Evolutionary conservation across 2,329 filamentous ascomycete species (phyloP), one percentile per base, ranked within the genome.

Genomic region (Chrysoporthe deuterocubensis): DNA sequence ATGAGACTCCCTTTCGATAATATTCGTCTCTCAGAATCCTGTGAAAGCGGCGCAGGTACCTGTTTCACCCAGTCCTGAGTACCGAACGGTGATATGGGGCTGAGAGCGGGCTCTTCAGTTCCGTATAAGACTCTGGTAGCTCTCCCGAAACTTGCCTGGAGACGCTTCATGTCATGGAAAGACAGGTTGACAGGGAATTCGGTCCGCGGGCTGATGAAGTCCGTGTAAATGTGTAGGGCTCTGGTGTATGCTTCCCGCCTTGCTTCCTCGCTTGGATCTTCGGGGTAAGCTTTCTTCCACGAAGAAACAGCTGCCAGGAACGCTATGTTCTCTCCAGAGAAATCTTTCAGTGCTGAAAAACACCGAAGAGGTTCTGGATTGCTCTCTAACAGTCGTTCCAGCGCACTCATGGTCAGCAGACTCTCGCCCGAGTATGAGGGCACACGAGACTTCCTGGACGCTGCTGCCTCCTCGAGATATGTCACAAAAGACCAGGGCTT

Each of bases 241-340:
- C 81, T 78, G 70, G 85, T 85, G 77, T 87, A 92, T 16, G 83
- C 80, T 66, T 85, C 81, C 44, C 84, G 84, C 6, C 78, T 79
- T 34, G 77, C 77, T 16, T 77, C 78, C 63, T 74, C 73, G 1
- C 72, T 72, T 14, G 50, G 50, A 4, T 71, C 62, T 50, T 73
- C 65, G 61, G 75, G 46, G 56, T 69, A 70, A 44, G 71, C 73
- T 64, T 73, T 71, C 74, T 86, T 88, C 86, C 87, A 91, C 67
- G 84, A 81, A 2, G 82, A 79, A 9, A 90, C 84, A 52, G 82
- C 80, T 9, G 83, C 85, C 5, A 92, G 77, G 75, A 92, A 92
- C 59, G 89, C 85, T 71, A 92, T 89, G 74, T 92, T 92, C 75
- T 92, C 90, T 16, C 89, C 89, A 0, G 89, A 91, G 74, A 92